These are phyloP conservation scores for Lepraria neglecta DNA, from an alignment of 495 filamentous ascomycete species.

Conservation along the genomic window DNA sequence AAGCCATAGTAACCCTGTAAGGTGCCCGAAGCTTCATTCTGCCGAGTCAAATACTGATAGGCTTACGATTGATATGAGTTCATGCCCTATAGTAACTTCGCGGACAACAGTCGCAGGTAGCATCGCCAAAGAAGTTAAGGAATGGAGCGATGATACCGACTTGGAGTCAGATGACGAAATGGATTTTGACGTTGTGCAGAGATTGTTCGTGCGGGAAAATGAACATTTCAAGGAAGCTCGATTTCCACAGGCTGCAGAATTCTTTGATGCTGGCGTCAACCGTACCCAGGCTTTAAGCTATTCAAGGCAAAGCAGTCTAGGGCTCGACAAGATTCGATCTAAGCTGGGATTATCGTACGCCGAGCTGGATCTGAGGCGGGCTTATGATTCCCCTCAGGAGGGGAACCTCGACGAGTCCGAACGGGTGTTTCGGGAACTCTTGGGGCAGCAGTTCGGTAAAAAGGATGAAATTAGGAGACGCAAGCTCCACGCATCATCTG, in stretches of 20 bases:
- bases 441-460: neutral
- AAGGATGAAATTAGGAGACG: neutral
- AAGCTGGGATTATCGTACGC: neutral
- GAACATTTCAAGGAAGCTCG: neutral
- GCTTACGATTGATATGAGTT: no score
- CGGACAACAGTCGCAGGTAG: neutral
- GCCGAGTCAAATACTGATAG: neutral
- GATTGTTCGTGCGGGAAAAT: neutral
- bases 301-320: neutral
- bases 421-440: neutral
- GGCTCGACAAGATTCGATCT: neutral
- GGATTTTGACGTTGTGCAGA: neutral
- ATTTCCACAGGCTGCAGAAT: constrained; percentile 1
- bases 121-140: neutral
- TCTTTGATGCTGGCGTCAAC: neutral
- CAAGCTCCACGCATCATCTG: neutral
- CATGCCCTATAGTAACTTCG: neutral
- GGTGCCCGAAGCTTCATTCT: neutral
- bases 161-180: neutral
- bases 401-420: neutral
- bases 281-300: neutral
- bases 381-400: neutral
- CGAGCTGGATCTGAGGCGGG: neutral
- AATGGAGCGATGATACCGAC: neutral
- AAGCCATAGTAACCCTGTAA: neutral